A percentile compares a stretch with the other conserved stretches of the same genome.
Conservation (phyloP, 306 rosid species). For the Trichosanthes truncata region DNA sequence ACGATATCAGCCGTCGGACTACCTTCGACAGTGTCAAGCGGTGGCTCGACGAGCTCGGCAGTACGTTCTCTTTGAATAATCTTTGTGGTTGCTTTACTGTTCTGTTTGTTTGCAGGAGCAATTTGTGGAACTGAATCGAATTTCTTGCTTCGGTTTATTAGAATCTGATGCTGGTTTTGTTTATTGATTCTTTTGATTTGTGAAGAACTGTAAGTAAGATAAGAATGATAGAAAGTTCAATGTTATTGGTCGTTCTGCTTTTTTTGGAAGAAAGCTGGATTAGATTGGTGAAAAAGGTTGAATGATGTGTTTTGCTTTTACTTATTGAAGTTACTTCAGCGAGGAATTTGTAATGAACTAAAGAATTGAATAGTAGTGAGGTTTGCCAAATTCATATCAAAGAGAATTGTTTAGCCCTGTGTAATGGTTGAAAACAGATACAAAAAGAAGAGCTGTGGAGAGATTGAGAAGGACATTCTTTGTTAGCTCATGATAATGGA, state of each 20-base stretch:
- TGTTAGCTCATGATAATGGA: background rate
- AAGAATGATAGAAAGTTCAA: background rate
- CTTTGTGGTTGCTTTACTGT: background rate
- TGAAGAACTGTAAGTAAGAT: background rate
- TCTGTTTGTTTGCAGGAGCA: background rate
- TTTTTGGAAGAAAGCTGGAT: background rate
- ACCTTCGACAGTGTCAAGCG: constrained; percentile 65
- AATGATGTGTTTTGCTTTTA: background rate
- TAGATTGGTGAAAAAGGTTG: background rate
- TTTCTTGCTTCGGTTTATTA: background rate
- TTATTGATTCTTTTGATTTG: background rate
- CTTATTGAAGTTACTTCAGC: background rate
- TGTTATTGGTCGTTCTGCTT: background rate
- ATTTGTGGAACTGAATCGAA: background rate
- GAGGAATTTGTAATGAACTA: background rate
- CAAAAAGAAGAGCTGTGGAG: background rate
- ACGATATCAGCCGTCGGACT: constrained; percentile 50
- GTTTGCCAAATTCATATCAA: background rate
- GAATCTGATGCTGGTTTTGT: background rate
- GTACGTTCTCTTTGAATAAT: constrained; percentile 22
- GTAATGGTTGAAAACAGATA: background rate
- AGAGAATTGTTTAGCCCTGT: background rate
- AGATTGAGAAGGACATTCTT: background rate
- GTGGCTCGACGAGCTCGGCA: constrained; percentile 76
- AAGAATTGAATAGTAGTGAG: background rate